Percentiles rank a stretch among this genome's conserved stretches.
Conservation (phyloP, 83 land plant genomes). For the Isoetes engelmannii region DNA sequence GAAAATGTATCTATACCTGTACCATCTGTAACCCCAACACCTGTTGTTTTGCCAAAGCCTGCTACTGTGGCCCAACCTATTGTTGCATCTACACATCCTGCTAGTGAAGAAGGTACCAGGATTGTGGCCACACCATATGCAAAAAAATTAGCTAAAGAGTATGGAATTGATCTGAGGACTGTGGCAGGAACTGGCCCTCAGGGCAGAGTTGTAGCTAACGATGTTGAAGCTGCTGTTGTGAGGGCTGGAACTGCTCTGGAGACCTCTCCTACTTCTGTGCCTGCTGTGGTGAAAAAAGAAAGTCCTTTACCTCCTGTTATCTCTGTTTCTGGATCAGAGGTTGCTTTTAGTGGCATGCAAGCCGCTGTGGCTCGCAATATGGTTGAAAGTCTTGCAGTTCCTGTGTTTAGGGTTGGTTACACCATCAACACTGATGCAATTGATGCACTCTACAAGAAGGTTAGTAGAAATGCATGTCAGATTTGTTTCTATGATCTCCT, state of each 20-base stretch:
- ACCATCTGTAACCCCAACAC: constrained; percentile 18
- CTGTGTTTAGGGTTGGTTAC: constrained; percentile 89
- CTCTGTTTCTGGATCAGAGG: constrained; percentile 43
- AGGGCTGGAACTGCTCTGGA: constrained; percentile 17
- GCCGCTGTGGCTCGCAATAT: constrained; percentile 72
- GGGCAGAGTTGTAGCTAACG: constrained; percentile 88
- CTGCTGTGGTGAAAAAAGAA: constrained; percentile 15
- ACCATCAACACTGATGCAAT: constrained; percentile 80
- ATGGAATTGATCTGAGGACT: constrained; percentile 55
- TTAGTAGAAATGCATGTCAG: constrained; percentile 15
- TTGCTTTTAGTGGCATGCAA: constrained; percentile 89
- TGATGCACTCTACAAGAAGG: constrained; percentile 86
- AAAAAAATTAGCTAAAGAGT: constrained; percentile 85
- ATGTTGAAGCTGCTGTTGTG: constrained; percentile 69
- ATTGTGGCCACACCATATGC: constrained; percentile 92
- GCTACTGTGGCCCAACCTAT: constrained; percentile 21
- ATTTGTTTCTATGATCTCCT: constrained; percentile 1
- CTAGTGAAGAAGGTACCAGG: constrained; percentile 49
- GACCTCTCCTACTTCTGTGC: constrained; percentile 8
- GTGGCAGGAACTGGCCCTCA: constrained; percentile 72
- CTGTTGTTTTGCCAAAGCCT: not conserved
- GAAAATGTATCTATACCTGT: constrained; percentile 12
- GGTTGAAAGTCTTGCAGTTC: constrained; percentile 80
- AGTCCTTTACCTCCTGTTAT: constrained; percentile 22
- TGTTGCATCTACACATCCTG: constrained; percentile 40